A percentile compares a stretch with the other conserved stretches of the same genome.
phyloP scores from a whole-genome alignment of 1,139 yeast genomes.

The Suhomyces maxii region DNA sequence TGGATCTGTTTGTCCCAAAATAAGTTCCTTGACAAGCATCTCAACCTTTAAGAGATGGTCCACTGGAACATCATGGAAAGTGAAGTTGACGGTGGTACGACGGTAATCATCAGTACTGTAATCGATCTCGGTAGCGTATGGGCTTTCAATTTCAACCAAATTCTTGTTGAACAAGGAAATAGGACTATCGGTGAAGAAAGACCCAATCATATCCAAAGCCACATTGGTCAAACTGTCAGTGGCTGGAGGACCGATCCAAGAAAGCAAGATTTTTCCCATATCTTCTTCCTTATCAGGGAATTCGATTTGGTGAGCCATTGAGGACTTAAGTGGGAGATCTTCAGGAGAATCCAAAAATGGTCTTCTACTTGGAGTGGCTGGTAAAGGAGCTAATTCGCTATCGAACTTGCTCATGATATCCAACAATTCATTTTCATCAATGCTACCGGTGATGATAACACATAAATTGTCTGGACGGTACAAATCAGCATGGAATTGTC shows the following conservation, averaged over 20 bases:
- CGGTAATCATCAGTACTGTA: conserved; percentile 71
- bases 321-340: conserved; percentile 44
- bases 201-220: conserved; percentile 73
- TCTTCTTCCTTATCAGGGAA: conserved; percentile 92
- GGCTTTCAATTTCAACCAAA: conserved; percentile 79
- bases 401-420: conserved; percentile 66
- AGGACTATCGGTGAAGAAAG: conserved; percentile 75
- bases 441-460: conserved; percentile 78
- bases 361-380: conserved; percentile 44
- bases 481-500: conserved; percentile 65
- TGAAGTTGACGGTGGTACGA: conserved; percentile 57
- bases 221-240: conserved; percentile 52
- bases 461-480: conserved; percentile 87
- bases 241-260: conserved; percentile 83
- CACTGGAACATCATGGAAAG: conserved; percentile 75
- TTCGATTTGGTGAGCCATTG: conserved; percentile 53
- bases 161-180: conserved; percentile 65
- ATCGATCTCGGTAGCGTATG: conserved; percentile 73
- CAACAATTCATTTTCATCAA: conserved; percentile 73
- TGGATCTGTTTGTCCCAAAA: conserved; percentile 50
- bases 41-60: conserved; percentile 57
- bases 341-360: conserved; percentile 82
- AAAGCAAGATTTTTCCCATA: conserved; percentile 69
- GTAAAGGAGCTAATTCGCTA: conserved; percentile 45
- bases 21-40: conserved; percentile 47